Conservation (phyloP, 2,329 filamentous ascomycete genomes). For the Paracamarosporium sp. region DNA sequence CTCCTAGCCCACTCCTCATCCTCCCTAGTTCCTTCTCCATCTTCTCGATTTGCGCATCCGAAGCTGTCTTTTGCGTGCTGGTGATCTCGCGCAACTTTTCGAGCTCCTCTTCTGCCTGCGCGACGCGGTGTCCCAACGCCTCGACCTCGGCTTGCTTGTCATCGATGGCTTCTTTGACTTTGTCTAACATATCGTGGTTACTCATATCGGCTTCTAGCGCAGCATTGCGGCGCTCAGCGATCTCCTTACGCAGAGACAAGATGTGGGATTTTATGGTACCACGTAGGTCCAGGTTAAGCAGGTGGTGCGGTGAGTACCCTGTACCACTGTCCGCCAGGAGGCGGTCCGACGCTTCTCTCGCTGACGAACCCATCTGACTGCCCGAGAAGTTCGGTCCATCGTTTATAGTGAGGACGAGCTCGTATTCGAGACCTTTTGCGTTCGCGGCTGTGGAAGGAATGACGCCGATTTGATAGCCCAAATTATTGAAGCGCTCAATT, state of each 20-base stretch:
- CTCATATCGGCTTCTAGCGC: constrained; percentile 92
- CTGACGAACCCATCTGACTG: constrained; percentile 56
- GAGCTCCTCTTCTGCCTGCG: constrained; percentile 90
- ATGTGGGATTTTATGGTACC: constrained; percentile 83
- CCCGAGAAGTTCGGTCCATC: constrained; percentile 75
- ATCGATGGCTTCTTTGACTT: constrained; percentile 95
- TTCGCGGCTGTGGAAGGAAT: constrained; percentile 86
- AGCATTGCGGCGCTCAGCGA: constrained; percentile 83
- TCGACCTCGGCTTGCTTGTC: constrained; percentile 94
- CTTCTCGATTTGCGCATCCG: constrained; percentile 94
- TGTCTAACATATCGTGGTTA: constrained; percentile 90
- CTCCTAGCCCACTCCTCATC: constrained; percentile 82
- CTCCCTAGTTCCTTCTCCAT: constrained; percentile 98
- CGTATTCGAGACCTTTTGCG: constrained; percentile 83
- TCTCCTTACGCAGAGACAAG: constrained; percentile 80
- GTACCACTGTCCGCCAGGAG: constrained; percentile 81
- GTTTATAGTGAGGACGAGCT: constrained; percentile 82
- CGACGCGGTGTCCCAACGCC: constrained; percentile 84
- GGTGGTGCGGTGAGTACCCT: constrained; percentile 87
- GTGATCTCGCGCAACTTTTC: constrained; percentile 90
- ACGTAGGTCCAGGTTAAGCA: constrained; percentile 87
- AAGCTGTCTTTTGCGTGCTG: constrained; percentile 83
- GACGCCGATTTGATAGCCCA: constrained; percentile 91
- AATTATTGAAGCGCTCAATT: constrained; percentile 90
- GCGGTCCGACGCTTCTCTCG: constrained; percentile 67